Percentiles rank a stretch among this genome's conserved stretches.
phyloP scores from a whole-genome alignment of 345 rosid species.

The Mercurialis annua region DNA sequence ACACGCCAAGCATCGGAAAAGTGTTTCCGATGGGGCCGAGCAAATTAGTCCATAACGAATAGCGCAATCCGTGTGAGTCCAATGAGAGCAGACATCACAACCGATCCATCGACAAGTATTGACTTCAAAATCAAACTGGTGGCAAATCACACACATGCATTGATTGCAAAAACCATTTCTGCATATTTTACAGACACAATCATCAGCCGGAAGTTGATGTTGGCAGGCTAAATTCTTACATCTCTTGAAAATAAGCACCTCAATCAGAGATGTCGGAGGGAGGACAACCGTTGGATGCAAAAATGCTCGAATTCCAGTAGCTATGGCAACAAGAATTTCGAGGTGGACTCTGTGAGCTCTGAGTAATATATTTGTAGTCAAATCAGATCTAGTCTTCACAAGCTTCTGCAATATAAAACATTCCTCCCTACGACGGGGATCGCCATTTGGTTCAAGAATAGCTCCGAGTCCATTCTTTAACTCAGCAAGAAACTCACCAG shows the following conservation, averaged over 20 bases:
- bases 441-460: slow-evolving; percentile 83
- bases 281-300: slow-evolving; percentile 81
- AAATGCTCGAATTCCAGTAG: slow-evolving; percentile 87
- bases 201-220: slow-evolving; percentile 87
- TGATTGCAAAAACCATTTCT: slow-evolving; percentile 95
- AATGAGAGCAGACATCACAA: slow-evolving; percentile 93
- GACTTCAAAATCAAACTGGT: slow-evolving; percentile 91
- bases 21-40: slow-evolving; percentile 86
- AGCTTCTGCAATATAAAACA: slow-evolving; percentile 71
- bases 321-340: slow-evolving; percentile 84
- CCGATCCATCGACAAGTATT: slow-evolving; percentile 99
- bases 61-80: slow-evolving; percentile 99
- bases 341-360: slow-evolving; percentile 82
- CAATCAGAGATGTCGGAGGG: slow-evolving; percentile 75
- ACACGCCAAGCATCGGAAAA: slow-evolving; percentile 83
- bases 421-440: slow-evolving; percentile 74
- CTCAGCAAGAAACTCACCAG: slow-evolving; percentile 75
- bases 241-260: slow-evolving; percentile 80
- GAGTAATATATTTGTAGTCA: slow-evolving; percentile 70
- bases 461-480: slow-evolving; percentile 68
- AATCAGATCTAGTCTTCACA: slow-evolving; percentile 74
- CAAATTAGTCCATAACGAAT: slow-evolving; percentile 80
- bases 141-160: slow-evolving; percentile 97
- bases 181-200: slow-evolving; percentile 79
- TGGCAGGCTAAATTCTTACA: slow-evolving; percentile 94